Evolutionary conservation across 2,329 filamentous ascomycete species (phyloP).

Genomic region (Ilyonectria robusta): DNA sequence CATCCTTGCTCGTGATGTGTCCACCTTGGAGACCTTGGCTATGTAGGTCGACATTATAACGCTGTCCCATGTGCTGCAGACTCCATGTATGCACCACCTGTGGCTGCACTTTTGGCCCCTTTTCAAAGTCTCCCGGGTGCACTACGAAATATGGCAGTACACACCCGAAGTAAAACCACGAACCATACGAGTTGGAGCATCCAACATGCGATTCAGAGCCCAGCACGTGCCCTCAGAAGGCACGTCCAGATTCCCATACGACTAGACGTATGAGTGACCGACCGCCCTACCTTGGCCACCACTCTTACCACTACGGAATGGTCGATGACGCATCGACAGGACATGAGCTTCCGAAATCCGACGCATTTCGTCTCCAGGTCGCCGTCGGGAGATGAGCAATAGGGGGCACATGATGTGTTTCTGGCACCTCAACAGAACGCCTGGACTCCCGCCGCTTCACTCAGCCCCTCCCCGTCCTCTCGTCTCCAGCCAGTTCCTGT

Average conservation of each 20-base stretch:
- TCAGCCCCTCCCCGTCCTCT: background rate
- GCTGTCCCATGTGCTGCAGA: no score
- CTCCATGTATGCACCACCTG: no score
- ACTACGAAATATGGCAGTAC: no score
- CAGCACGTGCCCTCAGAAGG: constrained; percentile 43
- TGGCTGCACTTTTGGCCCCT: no score
- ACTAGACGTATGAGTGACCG: constrained; percentile 27
- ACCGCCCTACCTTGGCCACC: background rate
- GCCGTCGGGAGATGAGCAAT: background rate
- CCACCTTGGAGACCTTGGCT: no score
- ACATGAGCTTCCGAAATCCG: background rate
- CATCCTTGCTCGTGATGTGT: no score
- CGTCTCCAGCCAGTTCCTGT: constrained; percentile 2
- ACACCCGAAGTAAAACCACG: background rate
- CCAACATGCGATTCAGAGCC: constrained; percentile 43
- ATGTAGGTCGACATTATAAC: no score
- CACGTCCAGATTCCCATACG: constrained; percentile 30
- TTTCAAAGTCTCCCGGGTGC: no score
- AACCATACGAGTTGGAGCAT: constrained; percentile 23
- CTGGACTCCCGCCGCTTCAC: no score
- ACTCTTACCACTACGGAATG: constrained; percentile 11
- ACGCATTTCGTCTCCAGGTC: no score
- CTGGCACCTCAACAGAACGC: constrained; percentile 2
- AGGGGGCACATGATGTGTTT: background rate
- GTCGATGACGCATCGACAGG: constrained; percentile 3